Percentiles rank a stretch among this genome's conserved stretches.
phyloP scores from a whole-genome alignment of 495 filamentous ascomycete genomes.

The Aspergillus carlsbadensis region DNA sequence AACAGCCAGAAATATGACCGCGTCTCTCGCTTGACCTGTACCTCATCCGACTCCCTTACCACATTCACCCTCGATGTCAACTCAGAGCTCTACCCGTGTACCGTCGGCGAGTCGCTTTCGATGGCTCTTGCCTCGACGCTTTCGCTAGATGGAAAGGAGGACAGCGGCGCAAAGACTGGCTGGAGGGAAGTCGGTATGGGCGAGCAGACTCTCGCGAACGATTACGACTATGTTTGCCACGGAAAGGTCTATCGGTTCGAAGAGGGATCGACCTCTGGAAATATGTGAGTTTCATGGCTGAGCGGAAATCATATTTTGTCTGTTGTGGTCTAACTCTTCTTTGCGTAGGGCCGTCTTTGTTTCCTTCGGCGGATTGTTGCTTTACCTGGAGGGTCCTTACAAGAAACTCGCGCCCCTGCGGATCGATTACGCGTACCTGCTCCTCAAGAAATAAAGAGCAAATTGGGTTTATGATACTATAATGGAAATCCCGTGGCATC shows the following conservation, averaged over 20 bases:
- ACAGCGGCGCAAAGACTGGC: slow-evolving; percentile 56
- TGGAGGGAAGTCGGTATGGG: slow-evolving; percentile 77
- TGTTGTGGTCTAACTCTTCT: neutral
- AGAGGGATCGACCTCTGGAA: slow-evolving; percentile 73
- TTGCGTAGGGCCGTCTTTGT: slow-evolving; percentile 77
- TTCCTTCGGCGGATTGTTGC: slow-evolving; percentile 87
- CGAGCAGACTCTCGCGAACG: slow-evolving; percentile 80
- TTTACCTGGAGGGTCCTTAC: slow-evolving; percentile 89
- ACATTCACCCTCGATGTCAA: slow-evolving; percentile 90
- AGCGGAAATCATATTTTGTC: neutral
- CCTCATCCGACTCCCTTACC: slow-evolving; percentile 65
- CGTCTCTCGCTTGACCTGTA: slow-evolving; percentile 75
- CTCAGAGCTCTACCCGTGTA: slow-evolving; percentile 81
- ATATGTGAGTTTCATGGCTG: slow-evolving; percentile 65
- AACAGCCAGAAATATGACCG: slow-evolving; percentile 92
- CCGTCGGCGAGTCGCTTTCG: slow-evolving; percentile 68
- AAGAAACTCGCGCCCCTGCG: slow-evolving; percentile 89
- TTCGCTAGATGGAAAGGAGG: slow-evolving; percentile 77
- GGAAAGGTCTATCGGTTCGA: slow-evolving; percentile 98
- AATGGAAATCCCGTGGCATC: neutral
- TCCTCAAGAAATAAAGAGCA: slow-evolving; percentile 76
- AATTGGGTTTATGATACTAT: neutral
- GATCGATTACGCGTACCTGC: slow-evolving; percentile 90
- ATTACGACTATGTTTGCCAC: slow-evolving; percentile 95
- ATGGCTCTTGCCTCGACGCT: slow-evolving; percentile 81